Evolutionary conservation across 805 yeast species (phyloP), one percentile per base, ranked within the genome.

Genomic region (Kazachstania viticola): DNA sequence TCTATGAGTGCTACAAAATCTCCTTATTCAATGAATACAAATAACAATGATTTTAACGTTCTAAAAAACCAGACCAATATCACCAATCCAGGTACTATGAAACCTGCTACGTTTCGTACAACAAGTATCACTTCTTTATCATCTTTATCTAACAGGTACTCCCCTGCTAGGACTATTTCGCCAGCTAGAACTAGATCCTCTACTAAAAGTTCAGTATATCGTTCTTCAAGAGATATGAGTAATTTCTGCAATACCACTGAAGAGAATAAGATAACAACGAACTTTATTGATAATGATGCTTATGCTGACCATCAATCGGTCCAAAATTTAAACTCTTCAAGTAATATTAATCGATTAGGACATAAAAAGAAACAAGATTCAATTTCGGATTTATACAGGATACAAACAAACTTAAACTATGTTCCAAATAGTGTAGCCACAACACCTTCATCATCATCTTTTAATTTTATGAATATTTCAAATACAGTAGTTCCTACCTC

Each of bases 291-390:
- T 15, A 42, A 41, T 21, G 45, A 44, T 27, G 29, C 50, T 4
- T 51, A 33, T 32, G 28, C 51, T 21, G 58, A 53, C 34, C 30
- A 45, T 9, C 54, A 49, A 18, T 26, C 34, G 2, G 4, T 25
- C 16, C 17, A 3, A 4, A 32, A 35, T 18, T 17, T 28, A 14
- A 19, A 27, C 3, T 17, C 30, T 11, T 29, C 25, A 14, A 30
- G 25, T 28, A 40, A 31, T 24, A 23, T 32, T 8, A 26, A 21
- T 13, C 40, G 33, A 27, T 27, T 29, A 13, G 44, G 41, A 5
- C 57, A 52, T 27, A 46, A 38, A 34, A 49, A 42, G 25, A 52
- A 52, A 29, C 58, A 54, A 34, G 56, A 50, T 27, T 52, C 59
- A 3, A 42, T 54, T 7, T 46, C 57, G 2, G 59, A 54, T 26